A percentile compares a stretch with the other conserved stretches of the same genome.
Conservation (phyloP, 2,329 filamentous ascomycete species). For the Pestalotiopsis sp. region DNA sequence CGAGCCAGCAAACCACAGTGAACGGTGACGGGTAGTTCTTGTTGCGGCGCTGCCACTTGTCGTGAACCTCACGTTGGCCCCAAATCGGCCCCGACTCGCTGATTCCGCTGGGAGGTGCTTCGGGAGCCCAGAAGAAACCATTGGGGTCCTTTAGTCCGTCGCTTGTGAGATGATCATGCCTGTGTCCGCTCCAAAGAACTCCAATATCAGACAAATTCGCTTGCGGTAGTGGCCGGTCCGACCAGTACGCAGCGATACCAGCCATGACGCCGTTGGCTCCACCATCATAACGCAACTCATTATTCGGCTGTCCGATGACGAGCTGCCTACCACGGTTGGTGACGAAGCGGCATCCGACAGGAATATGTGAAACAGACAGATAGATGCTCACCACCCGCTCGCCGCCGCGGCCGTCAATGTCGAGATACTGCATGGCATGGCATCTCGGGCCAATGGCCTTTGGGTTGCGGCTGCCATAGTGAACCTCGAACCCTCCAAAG, state of each 20-base stretch:
- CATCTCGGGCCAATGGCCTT: neutral
- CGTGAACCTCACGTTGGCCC: neutral
- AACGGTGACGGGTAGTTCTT: neutral
- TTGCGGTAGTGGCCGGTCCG: neutral
- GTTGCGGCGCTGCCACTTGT: neutral
- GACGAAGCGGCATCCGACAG: neutral
- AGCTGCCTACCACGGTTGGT: conserved; percentile 1
- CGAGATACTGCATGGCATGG: neutral
- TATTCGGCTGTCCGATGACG: neutral
- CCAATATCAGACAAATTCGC: neutral
- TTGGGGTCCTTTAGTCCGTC: neutral
- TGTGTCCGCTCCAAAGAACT: neutral
- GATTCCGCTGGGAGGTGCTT: neutral
- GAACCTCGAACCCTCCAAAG: neutral
- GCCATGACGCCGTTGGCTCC: neutral
- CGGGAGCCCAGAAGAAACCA: neutral
- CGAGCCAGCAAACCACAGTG: neutral
- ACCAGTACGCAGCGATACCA: neutral
- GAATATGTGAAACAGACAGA: neutral
- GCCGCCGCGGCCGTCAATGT: neutral
- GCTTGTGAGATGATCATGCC: neutral
- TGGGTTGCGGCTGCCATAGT: neutral
- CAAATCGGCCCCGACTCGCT: neutral
- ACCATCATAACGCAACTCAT: neutral
- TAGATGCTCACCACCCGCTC: neutral